phyloP scores from a whole-genome alignment of 2,329 filamentous ascomycete genomes.

The Alternaria metachromatica region DNA sequence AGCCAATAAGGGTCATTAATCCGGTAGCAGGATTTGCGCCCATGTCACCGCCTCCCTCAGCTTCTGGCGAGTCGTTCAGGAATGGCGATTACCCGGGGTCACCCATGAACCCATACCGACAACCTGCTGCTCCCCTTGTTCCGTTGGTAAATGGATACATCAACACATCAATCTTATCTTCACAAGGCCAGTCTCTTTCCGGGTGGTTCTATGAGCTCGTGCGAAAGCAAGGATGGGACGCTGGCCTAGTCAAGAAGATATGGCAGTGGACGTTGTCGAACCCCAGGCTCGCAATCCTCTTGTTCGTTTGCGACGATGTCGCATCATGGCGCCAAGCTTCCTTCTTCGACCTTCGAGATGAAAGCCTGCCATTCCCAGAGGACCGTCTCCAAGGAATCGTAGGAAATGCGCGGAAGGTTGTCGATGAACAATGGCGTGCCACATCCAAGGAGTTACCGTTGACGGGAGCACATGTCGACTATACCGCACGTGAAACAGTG shows the following conservation, averaged over 20 bases:
- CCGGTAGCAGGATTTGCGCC: slow-evolving; percentile 44
- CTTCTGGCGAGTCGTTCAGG: slow-evolving; percentile 40
- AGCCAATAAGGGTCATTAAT: slow-evolving; percentile 44
- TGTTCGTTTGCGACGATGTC: slow-evolving; percentile 50
- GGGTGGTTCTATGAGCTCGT: slow-evolving; percentile 47
- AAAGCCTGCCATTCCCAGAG: slow-evolving; percentile 47
- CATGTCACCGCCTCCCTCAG: slow-evolving; percentile 39
- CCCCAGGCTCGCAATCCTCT: slow-evolving; percentile 46
- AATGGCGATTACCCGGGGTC: slow-evolving; percentile 38
- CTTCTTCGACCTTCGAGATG: slow-evolving; percentile 48
- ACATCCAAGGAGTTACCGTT: slow-evolving; percentile 48
- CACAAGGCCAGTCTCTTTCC: slow-evolving; percentile 47
- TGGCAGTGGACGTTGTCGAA: slow-evolving; percentile 52
- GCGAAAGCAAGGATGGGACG: slow-evolving; percentile 46
- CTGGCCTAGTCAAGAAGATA: slow-evolving; percentile 42
- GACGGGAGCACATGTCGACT: slow-evolving; percentile 48
- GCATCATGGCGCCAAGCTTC: slow-evolving; percentile 47
- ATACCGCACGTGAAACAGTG: slow-evolving; percentile 44
- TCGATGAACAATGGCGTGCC: slow-evolving; percentile 51
- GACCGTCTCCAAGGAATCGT: slow-evolving; percentile 48
- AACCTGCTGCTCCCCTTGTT: slow-evolving; percentile 30
- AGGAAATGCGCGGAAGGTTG: slow-evolving; percentile 44
- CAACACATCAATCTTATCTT: slow-evolving; percentile 43
- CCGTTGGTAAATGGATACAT: slow-evolving; percentile 47
- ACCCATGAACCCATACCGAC: slow-evolving; percentile 46